phyloP scores from a whole-genome alignment of 345 rosid genomes.

The Mercurialis annua region DNA sequence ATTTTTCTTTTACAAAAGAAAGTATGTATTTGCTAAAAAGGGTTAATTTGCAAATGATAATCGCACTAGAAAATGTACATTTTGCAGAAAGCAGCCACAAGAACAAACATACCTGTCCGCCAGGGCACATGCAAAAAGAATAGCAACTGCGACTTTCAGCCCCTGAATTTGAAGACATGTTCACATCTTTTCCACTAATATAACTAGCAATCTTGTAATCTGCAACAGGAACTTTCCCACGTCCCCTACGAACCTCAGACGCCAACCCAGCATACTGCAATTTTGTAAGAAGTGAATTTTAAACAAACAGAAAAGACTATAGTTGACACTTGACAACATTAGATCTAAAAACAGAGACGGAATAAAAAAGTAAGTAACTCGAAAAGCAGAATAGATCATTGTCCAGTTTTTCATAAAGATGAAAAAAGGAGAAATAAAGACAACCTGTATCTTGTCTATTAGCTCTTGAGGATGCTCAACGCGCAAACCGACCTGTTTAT shows the following conservation, averaged over 20 bases:
- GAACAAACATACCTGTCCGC: slow-evolving; percentile 72
- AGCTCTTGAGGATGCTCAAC: slow-evolving; percentile 96
- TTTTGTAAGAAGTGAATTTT: slow-evolving; percentile 3
- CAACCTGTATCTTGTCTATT: slow-evolving; percentile 82
- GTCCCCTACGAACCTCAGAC: slow-evolving; percentile 61
- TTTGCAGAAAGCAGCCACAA: neutral
- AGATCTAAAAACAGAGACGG: neutral
- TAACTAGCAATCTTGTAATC: slow-evolving; percentile 84
- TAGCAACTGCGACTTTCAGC: slow-evolving; percentile 63
- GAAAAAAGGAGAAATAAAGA: slow-evolving; percentile 1
- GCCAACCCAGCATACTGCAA: slow-evolving; percentile 75
- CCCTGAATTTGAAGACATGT: slow-evolving; percentile 24
- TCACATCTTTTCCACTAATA: slow-evolving; percentile 37
- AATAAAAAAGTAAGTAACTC: neutral
- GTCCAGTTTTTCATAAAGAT: neutral
- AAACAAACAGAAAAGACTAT: neutral
- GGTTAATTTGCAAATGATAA: neutral
- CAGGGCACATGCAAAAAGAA: slow-evolving; percentile 99
- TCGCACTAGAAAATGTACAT: neutral
- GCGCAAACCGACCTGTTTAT: slow-evolving; percentile 83
- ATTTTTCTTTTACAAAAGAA: neutral
- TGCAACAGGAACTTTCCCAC: slow-evolving; percentile 92
- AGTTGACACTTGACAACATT: neutral
- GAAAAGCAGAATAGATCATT: neutral
- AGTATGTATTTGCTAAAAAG: neutral